These are phyloP conservation scores for Maudiozyma turicensis DNA, from an alignment of 805 yeast species.

Conservation along the genomic window DNA sequence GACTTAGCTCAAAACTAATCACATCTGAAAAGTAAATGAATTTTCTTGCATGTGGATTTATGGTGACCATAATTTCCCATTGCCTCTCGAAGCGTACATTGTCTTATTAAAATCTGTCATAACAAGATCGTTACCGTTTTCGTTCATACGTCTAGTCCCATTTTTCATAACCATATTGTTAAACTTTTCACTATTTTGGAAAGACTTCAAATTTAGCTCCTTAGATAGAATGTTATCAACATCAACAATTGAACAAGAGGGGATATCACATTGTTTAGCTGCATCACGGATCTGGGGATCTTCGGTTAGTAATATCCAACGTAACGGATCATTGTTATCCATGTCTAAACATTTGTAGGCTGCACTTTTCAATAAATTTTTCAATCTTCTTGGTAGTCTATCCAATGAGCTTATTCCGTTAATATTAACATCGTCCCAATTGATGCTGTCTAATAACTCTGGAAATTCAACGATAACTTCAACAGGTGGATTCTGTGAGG, in stretches of 20 bases:
- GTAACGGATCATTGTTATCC: conserved; percentile 24
- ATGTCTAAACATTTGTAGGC: conserved; percentile 43
- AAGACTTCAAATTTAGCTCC: conserved; percentile 18
- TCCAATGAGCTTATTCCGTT: conserved; percentile 8
- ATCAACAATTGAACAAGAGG: conserved; percentile 30
- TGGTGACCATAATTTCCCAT: conserved; percentile 53
- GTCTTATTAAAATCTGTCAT: conserved; percentile 38
- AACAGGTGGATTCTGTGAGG: conserved; percentile 1
- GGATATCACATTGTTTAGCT: conserved; percentile 46
- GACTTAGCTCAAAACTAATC: too few species aligned
- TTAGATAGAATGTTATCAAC: conserved; percentile 21
- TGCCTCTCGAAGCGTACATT: conserved; percentile 52
- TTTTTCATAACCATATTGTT: conserved; percentile 15
- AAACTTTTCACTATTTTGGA: conserved; percentile 17
- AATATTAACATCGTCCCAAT: conserved; percentile 18
- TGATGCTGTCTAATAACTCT: conserved; percentile 24
- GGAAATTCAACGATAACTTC: conserved; percentile 40
- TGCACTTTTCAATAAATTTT: conserved; percentile 47
- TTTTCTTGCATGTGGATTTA: conserved; percentile 6
- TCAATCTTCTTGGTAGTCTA: conserved; percentile 43
- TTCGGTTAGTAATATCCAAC: conserved; percentile 57
- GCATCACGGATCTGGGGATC: conserved; percentile 46
- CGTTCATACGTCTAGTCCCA: conserved; percentile 13
- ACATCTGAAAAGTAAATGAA: too few species aligned
- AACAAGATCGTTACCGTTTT: conserved; percentile 28